Evolutionary conservation across 176 grass and related monocot species (phyloP), one percentile per base, ranked within the genome.

Genomic region (Oryza rufipogon): DNA sequence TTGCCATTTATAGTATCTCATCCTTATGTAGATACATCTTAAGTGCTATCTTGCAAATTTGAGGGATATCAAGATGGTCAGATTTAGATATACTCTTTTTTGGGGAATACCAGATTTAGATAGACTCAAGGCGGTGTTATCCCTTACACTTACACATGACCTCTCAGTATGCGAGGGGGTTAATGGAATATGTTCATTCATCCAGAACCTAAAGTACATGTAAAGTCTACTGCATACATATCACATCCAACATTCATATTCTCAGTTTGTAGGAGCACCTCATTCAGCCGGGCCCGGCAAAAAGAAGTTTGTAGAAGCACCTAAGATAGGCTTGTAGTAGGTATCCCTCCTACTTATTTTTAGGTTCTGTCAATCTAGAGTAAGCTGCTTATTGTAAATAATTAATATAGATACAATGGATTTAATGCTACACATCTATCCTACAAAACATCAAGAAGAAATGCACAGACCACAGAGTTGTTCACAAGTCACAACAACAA

Each of bases 111-210:
- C 17, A 58, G 19, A 71, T 46, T 30, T 41, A 60, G 34, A 73
- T 14, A 49, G 6, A 46, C 42, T 71, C 52, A 36, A 60, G 66
- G 48, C 25, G 7, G 15, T 56, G 41, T 10, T 4, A 28, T 28
- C 22, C 28, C 32, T 42, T 32, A 7, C 34, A 71, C 32, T 22
- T 16, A 7, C 34, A 71, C 2, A 42, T 44, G 15, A 77, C 42
- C 44, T 84, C 47, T 54, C 0, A 12, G n/a, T 45, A 61, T 47
- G 70, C 15, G 70, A 72, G n/a, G 19, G 38, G 20, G 20, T 44
- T 71, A 71, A 7, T 45, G 69, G 11, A 45, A 71, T 44, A 45
- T 71, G 20, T 44, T 45, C 69, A 71, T 23, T 71, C 69, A 71
- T 23, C 23, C 64, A 66, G 64, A 45, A 20, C 41, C 12, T 15